A percentile compares a stretch with the other conserved stretches of the same genome.
phyloP scores from a whole-genome alignment of 352 stramenopile genomes.

The Phytopythium ostracodes region DNA sequence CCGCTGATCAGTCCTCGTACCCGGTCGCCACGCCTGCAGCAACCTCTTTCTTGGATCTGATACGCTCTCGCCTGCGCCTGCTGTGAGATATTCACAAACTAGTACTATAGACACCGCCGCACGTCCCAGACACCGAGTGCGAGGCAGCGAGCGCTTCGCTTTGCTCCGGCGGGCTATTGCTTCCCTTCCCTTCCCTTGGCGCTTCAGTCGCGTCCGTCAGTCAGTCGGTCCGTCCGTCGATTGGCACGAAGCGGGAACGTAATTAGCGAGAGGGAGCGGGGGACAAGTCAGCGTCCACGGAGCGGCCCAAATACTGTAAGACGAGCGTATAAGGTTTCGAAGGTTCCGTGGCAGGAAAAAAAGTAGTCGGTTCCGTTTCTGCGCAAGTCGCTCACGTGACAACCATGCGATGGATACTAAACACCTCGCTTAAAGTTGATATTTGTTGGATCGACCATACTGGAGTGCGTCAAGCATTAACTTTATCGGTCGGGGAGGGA shows the following conservation, averaged over 20 bases:
- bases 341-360: not conserved
- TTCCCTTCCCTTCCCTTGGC: no score
- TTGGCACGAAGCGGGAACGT: not conserved
- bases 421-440: not conserved
- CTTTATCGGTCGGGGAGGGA: not conserved
- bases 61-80: no score
- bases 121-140: no score
- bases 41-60: no score
- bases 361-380: slow-evolving; percentile 5
- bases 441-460: not conserved
- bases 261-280: not conserved
- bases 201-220: not conserved
- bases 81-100: no score
- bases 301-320: not conserved
- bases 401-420: slow-evolving; percentile 6
- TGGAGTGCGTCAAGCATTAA: not conserved
- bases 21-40: no score
- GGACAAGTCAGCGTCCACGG: no score
- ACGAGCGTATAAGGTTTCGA: not conserved
- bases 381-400: not conserved
- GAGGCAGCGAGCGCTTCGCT: not conserved
- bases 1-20: no score
- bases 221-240: not conserved
- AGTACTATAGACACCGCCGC: no score
- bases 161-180: no score